These are phyloP conservation scores for Rosa chinensis DNA, from an alignment of 306 rosid genomes.

Conservation along the genomic window DNA sequence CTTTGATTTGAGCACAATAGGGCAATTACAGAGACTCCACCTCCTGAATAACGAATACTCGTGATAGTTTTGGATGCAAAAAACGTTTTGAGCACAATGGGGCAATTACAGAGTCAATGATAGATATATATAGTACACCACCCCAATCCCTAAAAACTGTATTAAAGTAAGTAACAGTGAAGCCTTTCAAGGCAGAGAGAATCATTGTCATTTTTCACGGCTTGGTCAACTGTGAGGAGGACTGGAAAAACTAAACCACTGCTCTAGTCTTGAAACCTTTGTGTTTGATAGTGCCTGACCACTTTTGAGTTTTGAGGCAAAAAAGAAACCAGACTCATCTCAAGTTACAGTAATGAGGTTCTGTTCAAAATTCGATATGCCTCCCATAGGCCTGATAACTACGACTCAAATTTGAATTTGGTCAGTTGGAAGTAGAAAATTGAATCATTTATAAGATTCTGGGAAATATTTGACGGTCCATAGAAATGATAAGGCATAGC, in stretches of 20 bases:
- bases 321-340: not conserved
- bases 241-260: not conserved
- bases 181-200: constrained; percentile 8
- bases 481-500: not conserved
- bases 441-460: not conserved
- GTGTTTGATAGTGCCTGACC: not conserved
- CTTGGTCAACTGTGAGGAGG: constrained; percentile 23
- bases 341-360: constrained; percentile 1
- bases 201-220: constrained; percentile 10
- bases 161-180: not conserved
- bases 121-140: not conserved
- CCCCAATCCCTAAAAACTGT: constrained; percentile 5
- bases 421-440: not conserved
- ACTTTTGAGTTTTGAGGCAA: constrained; percentile 15
- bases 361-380: not conserved
- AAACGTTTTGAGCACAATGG: not conserved
- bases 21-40: not conserved
- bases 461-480: not conserved
- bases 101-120: not conserved
- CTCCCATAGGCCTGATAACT: too few relatives aligned
- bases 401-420: not conserved
- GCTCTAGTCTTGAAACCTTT: not conserved
- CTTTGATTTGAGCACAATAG: not conserved
- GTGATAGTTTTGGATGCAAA: not conserved
- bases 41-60: not conserved